Base-by-base conservation (phyloP, 1,139 yeast genomes). In the Saccharomyces hybrid region DNA sequence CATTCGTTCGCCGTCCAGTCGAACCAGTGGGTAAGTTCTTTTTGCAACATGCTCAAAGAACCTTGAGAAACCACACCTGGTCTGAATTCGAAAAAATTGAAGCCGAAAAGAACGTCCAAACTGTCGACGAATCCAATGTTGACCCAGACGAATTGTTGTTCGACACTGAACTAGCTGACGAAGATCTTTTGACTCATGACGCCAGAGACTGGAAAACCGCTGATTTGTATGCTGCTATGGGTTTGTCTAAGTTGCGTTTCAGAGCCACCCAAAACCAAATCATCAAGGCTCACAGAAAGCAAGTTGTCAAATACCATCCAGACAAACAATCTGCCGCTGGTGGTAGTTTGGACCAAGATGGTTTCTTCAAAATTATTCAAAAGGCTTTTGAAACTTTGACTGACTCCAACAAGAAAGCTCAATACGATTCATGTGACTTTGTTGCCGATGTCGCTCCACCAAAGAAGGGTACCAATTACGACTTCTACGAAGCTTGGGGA, bases 151-250 rank as follows among this genome's bases (percentile, higher is more conserved):
- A 87, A 53, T 81, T 82, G 61, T 88, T 86, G 63, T 85, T 84
- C 52, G 96, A 88, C 70, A 85, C 82, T 62, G 91, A 85, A 60
- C 91, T 88, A 58, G 77, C 78, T 58, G 80, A 78, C 59, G 81
- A 77, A 51, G 85, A 81, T 52, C 79, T 93, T 74, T 81, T 91
- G 66, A 77, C 79, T 47, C 95, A 88, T 67, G 98, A 93, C 71
- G 97, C 99, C 68, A 87, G 96, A 80, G 97, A 93, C 71, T 93
- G 99, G 99, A 93, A 93, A 76, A 78, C 86, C 53, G 96, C 95
- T 63, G 97, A 93, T 74, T 87, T 93, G 74, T 93, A 93, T 70
- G 96, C 96, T 55, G 98, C 95, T 53, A 82, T 93, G 74, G 99
- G 99, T 58, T 78, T 93, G 67, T 85, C 96, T 60, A 88, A 90